These are phyloP conservation scores for Trichoderma sp. DNA, from an alignment of 2,329 filamentous ascomycete genomes.

Conservation along the genomic window DNA sequence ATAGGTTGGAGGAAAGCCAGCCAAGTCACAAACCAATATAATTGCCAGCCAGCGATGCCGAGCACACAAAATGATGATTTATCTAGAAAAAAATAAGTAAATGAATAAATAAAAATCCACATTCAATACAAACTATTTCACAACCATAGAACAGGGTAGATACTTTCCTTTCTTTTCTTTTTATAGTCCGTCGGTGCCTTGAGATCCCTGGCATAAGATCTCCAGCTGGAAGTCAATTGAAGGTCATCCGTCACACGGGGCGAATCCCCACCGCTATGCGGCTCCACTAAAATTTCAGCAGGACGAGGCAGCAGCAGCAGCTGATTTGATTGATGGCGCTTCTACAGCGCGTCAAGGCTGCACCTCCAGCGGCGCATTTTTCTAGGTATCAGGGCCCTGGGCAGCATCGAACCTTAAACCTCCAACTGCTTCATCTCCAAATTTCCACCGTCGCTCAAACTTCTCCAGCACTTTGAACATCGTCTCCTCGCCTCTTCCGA, in stretches of 20 bases:
- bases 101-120: not conserved
- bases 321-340: not conserved
- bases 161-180: too few species aligned
- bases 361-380: not conserved
- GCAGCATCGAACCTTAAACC: not conserved
- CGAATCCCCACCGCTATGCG: not conserved
- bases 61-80: not conserved
- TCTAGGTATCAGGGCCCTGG: not conserved
- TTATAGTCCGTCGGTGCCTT: not conserved
- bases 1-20: not conserved
- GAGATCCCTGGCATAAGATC: not conserved
- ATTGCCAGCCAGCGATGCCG: not conserved
- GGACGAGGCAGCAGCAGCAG: not conserved
- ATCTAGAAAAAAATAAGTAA: not conserved
- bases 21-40: not conserved
- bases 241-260: not conserved
- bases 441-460: not conserved
- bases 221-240: not conserved
- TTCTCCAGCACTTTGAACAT: not conserved
- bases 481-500: not conserved
- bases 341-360: constrained; percentile 2
- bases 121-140: not conserved
- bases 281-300: constrained; percentile 17
- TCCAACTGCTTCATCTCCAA: not conserved
- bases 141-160: too few species aligned